phyloP scores from a whole-genome alignment of 306 rosid species.

The Cicer judaicum region DNA sequence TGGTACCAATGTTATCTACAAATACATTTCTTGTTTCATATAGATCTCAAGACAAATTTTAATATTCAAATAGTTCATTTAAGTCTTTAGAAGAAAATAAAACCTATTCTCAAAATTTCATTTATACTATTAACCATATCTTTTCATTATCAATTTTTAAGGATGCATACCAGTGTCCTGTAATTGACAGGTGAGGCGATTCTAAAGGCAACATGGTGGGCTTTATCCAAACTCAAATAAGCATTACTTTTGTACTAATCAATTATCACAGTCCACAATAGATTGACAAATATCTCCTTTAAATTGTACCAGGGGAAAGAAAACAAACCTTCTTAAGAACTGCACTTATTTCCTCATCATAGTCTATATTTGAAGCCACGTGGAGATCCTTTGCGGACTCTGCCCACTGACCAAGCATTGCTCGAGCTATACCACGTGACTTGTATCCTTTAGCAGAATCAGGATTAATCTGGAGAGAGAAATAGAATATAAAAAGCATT shows the following conservation, averaged over 20 bases:
- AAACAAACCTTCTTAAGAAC: constrained; percentile 80
- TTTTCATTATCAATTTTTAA: not conserved
- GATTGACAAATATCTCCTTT: not conserved
- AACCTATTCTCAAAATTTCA: not conserved
- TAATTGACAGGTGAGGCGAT: not conserved
- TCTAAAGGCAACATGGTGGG: not conserved
- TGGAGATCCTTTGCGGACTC: constrained; percentile 95
- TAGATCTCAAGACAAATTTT: not conserved
- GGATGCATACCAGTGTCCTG: not conserved
- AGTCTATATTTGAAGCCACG: constrained; percentile 79
- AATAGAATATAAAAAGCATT: constrained; percentile 24
- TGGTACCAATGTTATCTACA: not conserved
- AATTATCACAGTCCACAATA: not conserved
- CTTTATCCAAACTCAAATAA: not conserved
- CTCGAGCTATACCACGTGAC: constrained; percentile 80
- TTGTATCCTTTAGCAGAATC: constrained; percentile 96
- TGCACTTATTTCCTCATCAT: constrained; percentile 82
- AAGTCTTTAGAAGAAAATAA: not conserved
- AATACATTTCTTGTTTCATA: constrained; percentile 12
- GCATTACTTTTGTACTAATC: not conserved
- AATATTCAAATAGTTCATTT: not conserved
- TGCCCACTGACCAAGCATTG: constrained; percentile 91
- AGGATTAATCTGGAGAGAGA: constrained; percentile 71
- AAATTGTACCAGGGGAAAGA: constrained; percentile 21
- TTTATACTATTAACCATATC: not conserved